phyloP scores from a whole-genome alignment of 352 stramenopile species.

The Thalassiosira pacifica region DNA sequence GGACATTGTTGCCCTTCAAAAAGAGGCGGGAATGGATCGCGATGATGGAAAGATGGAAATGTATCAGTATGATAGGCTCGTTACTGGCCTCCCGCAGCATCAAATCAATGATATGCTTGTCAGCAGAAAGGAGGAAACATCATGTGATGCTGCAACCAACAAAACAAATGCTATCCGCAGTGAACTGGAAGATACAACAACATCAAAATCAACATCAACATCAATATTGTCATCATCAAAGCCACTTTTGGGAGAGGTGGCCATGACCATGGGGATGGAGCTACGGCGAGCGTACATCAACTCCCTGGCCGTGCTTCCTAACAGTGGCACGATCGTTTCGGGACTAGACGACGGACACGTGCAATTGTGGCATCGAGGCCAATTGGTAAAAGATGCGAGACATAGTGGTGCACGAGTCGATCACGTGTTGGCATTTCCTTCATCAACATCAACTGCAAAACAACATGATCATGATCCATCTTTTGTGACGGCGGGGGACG shows the following conservation, averaged over 20 bases:
- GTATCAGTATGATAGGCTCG: slow-evolving; percentile 67
- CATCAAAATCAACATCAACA: too few species aligned
- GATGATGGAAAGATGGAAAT: slow-evolving; percentile 55
- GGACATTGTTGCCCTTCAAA: slow-evolving; percentile 67
- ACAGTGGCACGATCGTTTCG: slow-evolving; percentile 65
- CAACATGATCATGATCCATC: slow-evolving; percentile 10
- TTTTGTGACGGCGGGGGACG: slow-evolving; percentile 64
- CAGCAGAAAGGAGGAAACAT: slow-evolving; percentile 7
- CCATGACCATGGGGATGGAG: slow-evolving; percentile 75
- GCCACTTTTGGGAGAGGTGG: slow-evolving; percentile 21
- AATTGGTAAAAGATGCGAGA: slow-evolving; percentile 50
- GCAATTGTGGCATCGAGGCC: slow-evolving; percentile 64
- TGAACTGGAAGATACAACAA: too few species aligned
- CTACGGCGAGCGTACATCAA: slow-evolving; percentile 72
- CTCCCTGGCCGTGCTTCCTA: slow-evolving; percentile 62
- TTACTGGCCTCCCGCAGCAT: slow-evolving; percentile 65
- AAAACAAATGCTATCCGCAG: too few species aligned
- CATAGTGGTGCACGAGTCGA: slow-evolving; percentile 53
- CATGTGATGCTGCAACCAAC: too few species aligned
- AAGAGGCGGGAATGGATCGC: slow-evolving; percentile 39
- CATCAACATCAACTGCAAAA: neutral
- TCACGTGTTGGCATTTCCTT: slow-evolving; percentile 49
- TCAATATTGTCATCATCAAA: slow-evolving; percentile 3
- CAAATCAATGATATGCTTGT: slow-evolving; percentile 63
- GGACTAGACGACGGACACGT: slow-evolving; percentile 71